Base-by-base conservation (phyloP, 2,329 filamentous ascomycete genomes). In the Blumeriella jaapii region DNA sequence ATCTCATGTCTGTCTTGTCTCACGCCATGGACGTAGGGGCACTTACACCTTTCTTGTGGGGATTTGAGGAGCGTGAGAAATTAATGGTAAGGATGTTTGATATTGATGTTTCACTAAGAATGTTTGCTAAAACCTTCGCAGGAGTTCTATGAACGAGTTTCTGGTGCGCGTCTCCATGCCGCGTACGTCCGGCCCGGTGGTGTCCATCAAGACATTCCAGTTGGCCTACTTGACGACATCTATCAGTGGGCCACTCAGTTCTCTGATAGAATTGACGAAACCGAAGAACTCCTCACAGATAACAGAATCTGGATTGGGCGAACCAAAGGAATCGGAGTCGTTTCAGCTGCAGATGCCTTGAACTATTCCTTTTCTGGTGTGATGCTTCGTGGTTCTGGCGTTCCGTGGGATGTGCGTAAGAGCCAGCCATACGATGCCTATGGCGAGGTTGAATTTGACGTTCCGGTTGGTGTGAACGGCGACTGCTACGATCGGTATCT, bases 161-260 rank as follows among this genome's bases (percentile, higher is more conserved):
- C 91, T 25, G 91, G 91, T 59, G 91, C 91, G 51, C 91, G 91
- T 69, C 76, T 98, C 34, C 91, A 98, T 65, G 83, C 91, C 41
- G 91, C 91, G 53, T 98, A 98, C 59, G 82, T 98, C 53, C 84
- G 91, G 52, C 91, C 91, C 30, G 91, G 91, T 55, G 91, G 91
- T 64, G 91, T 98, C 37, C 84, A 86, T 55, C 87, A 96, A 63
- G 91, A 98, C 66, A 71, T 98, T 29, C 91, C 91, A 18, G 57
- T 94, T 41, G 91, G 91, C 48, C 78, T 98, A 29, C 77, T 98
- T 32, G 93, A 98, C 59, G 91, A 98, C 58, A 98, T 98, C 56
- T 96, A 98, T 68, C 89, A 96, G 65, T 98, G 91, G 91, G 91
- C 91, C 11, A 98, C 91, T 39, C 91, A 98, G 62, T 98, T 98